A percentile compares a stretch with the other conserved stretches of the same genome.
These are phyloP conservation scores for Triadica sebifera DNA, from an alignment of 345 rosid species.

Conservation along the genomic window DNA sequence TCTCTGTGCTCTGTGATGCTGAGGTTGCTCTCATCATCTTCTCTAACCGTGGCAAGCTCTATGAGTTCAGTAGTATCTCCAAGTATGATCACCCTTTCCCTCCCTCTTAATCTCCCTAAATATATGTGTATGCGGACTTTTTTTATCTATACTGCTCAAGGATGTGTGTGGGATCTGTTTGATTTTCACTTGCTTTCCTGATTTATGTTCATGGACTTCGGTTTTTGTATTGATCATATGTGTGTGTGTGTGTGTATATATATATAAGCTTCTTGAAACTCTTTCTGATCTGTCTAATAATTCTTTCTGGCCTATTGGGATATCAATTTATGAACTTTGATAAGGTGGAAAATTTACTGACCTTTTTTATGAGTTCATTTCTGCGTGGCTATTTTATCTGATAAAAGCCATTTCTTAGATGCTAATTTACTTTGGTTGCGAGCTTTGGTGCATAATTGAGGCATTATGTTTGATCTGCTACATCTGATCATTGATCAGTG, in stretches of 20 bases:
- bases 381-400: neutral
- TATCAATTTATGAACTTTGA: neutral
- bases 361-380: neutral
- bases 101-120: neutral
- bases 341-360: neutral
- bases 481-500: neutral
- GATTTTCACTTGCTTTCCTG: neutral
- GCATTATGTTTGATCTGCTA: slow-evolving; percentile 1
- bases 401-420: neutral
- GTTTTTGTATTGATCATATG: neutral
- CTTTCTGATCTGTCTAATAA: slow-evolving; percentile 4
- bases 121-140: no score
- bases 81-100: slow-evolving; percentile 46
- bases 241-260: no score
- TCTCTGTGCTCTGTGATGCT: slow-evolving; percentile 94
- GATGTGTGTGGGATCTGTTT: slow-evolving; percentile 11
- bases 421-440: neutral
- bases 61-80: slow-evolving; percentile 80
- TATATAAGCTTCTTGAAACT: neutral
- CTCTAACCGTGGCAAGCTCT: slow-evolving; percentile 97
- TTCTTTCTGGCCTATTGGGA: neutral
- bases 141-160: no score
- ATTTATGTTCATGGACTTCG: neutral
- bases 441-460: neutral
- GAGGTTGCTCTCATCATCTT: slow-evolving; percentile 95